Evolutionary conservation across 23 red algal species (phyloP).

Genomic region (Rhodosorus marinus): DNA sequence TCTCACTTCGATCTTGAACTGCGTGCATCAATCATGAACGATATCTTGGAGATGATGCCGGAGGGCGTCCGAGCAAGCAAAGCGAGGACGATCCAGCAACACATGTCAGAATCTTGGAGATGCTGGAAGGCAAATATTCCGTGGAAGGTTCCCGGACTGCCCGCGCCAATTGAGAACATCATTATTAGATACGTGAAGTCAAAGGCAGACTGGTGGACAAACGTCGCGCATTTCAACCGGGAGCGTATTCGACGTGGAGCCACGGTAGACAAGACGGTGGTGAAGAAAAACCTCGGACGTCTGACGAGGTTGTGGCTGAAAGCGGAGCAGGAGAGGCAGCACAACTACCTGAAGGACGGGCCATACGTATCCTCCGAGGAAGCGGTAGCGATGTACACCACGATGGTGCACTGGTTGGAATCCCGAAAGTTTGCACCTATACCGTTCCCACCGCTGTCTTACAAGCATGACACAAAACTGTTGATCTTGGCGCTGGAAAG

Average conservation of each 20-base stretch:
- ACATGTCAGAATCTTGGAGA: constrained; percentile 88
- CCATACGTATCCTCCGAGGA: constrained; percentile 69
- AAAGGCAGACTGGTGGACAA: constrained; percentile 91
- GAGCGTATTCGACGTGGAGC: constrained; percentile 60
- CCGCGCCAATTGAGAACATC: constrained; percentile 60
- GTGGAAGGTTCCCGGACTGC: constrained; percentile 77
- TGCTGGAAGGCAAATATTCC: constrained; percentile 95
- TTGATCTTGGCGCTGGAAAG: constrained; percentile 80
- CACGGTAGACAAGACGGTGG: constrained; percentile 96
- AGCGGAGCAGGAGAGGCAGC: constrained; percentile 78
- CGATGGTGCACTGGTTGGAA: constrained; percentile 90
- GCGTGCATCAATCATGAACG: constrained; percentile 62
- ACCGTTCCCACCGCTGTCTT: constrained; percentile 69
- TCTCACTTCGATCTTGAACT: constrained; percentile 90
- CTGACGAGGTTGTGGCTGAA: constrained; percentile 78
- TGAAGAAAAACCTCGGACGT: constrained; percentile 78
- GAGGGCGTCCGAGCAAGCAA: constrained; percentile 36
- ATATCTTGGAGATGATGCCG: constrained; percentile 93
- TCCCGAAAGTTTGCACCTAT: constrained; percentile 56
- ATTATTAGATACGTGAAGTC: constrained; percentile 86
- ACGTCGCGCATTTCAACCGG: constrained; percentile 54
- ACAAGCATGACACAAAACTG: constrained; percentile 93
- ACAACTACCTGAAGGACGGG: constrained; percentile 68
- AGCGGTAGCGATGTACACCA: constrained; percentile 68
- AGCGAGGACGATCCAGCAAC: constrained; percentile 52